Evolutionary conservation across 805 yeast genomes (phyloP), one percentile per base, ranked within the genome.

Genomic region (Diddensiella santjacobensis): DNA sequence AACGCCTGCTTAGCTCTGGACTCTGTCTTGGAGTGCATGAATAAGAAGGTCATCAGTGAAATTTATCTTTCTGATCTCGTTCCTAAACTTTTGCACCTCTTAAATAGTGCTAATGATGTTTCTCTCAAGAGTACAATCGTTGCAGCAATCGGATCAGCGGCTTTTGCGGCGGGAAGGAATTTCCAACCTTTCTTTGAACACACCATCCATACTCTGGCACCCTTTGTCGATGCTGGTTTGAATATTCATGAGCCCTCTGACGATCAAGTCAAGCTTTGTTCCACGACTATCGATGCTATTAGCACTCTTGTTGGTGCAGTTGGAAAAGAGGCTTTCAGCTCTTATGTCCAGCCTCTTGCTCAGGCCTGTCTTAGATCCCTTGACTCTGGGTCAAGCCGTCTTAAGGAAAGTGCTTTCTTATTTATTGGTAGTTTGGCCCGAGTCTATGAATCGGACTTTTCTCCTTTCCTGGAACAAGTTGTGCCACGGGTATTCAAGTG

Each of bases 251-350:
- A 89, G 57, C 72, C 87, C 75, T 73, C 84, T 53, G 96, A 88
- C 59, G 95, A 87, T 53, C 96, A 89, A 62, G 81, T 87, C 56
- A 96, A 89, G 70, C 79, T 93, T 60, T 81, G 95, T 67, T 96
- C 96, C 30, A 77, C 82, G 65, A 87, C 97, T 46, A 83, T 93
- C 58, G 99, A 93, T 73, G 85, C 93, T 62, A 79, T 93, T 57
- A 86, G 96, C 40, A 84, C 96, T 13, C 83, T 93, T 85, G 97
- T 96, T 48, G 80, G 90, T 67, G 97, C 99, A 48, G 97, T 93
- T 51, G 96, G 97, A 54, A 84, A 93, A 47, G 91, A 84, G 59
- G 74, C 88, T 0, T 93, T 93, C 71, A 79, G 87, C 37, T 80
- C 85, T 40, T 88, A 79, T 65, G 96, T 96, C 44, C 82, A 83